These are phyloP conservation scores for Hypoxylon cercidicola DNA, from an alignment of 495 filamentous ascomycete species.

Conservation along the genomic window DNA sequence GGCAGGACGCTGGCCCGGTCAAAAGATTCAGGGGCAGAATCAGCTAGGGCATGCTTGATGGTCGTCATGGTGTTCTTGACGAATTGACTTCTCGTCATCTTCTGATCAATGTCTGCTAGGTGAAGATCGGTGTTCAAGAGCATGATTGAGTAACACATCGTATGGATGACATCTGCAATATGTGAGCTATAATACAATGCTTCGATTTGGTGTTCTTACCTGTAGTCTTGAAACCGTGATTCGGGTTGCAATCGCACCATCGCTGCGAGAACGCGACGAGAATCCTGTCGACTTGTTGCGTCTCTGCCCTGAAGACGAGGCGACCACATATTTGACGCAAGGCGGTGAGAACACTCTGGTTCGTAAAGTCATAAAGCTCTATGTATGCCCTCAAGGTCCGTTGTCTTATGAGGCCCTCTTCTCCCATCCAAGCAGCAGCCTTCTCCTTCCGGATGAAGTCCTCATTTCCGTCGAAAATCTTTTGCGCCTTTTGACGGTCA, in stretches of 20 bases:
- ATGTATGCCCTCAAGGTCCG: slow-evolving; percentile 85
- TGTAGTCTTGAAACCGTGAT: slow-evolving; percentile 89
- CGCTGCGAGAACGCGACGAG: slow-evolving; percentile 85
- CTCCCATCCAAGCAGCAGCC: slow-evolving; percentile 91
- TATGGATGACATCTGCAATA: slow-evolving; percentile 86
- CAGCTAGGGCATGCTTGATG: slow-evolving; percentile 76
- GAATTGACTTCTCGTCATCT: slow-evolving; percentile 95
- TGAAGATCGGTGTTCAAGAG: slow-evolving; percentile 97
- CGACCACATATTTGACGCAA: slow-evolving; percentile 83
- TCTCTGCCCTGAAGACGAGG: slow-evolving; percentile 89
- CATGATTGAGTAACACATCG: slow-evolving; percentile 95
- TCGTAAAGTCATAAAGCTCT: slow-evolving; percentile 87
- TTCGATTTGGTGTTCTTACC: slow-evolving; percentile 62
- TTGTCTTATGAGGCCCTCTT: slow-evolving; percentile 71
- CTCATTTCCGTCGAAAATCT: slow-evolving; percentile 88
- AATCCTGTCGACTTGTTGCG: slow-evolving; percentile 95
- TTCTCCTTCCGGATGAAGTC: slow-evolving; percentile 77
- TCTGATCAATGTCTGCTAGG: slow-evolving; percentile 90
- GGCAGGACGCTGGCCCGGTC: slow-evolving; percentile 62
- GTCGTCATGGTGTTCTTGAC: slow-evolving; percentile 97
- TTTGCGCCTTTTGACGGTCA: slow-evolving; percentile 76
- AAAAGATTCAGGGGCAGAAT: slow-evolving; percentile 74
- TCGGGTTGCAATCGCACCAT: slow-evolving; percentile 95
- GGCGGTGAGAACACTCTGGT: slow-evolving; percentile 81
- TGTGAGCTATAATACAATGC: slow-evolving; percentile 18